Evolutionary conservation across 306 rosid species (phyloP).

Genomic region (Acmispon strigosus): DNA sequence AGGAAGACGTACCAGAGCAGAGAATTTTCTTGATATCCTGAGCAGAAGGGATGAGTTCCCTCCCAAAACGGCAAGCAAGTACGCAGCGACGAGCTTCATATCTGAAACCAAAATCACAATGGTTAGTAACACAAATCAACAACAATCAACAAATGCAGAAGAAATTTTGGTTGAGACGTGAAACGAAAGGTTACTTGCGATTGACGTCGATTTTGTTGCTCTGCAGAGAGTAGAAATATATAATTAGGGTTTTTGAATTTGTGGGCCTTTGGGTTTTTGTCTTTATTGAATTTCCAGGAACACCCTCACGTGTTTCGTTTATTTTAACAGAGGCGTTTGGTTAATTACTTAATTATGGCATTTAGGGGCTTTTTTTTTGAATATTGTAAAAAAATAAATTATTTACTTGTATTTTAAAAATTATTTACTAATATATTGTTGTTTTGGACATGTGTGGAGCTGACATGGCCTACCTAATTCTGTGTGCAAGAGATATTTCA

Average conservation of each 20-base stretch:
- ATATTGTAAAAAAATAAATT: no score
- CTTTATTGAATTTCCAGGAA: background rate
- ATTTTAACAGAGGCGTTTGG: no score
- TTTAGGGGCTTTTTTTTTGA: no score
- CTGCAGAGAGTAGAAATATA: background rate
- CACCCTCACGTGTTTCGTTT: background rate
- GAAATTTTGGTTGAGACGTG: background rate
- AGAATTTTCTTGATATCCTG: slow-evolving; percentile 30
- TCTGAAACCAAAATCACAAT: slow-evolving; percentile 13
- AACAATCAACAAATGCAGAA: no score
- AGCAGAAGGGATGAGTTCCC: slow-evolving; percentile 53
- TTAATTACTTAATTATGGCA: no score
- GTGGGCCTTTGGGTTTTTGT: background rate
- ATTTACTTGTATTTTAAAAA: no score
- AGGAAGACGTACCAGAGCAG: slow-evolving; percentile 19
- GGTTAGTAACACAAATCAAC: background rate
- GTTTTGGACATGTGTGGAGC: no score
- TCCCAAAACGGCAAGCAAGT: slow-evolving; percentile 63
- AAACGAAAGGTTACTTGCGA: slow-evolving; percentile 6
- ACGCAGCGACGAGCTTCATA: slow-evolving; percentile 65
- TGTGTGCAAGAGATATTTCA: no score
- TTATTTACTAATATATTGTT: no score
- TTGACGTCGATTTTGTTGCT: background rate
- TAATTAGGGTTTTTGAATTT: slow-evolving; percentile 21
- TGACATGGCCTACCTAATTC: no score